A percentile compares a stretch with the other conserved stretches of the same genome.
These are phyloP conservation scores for Cladophialophora psammophila DNA, from an alignment of 2,329 filamentous ascomycete species.

Conservation along the genomic window DNA sequence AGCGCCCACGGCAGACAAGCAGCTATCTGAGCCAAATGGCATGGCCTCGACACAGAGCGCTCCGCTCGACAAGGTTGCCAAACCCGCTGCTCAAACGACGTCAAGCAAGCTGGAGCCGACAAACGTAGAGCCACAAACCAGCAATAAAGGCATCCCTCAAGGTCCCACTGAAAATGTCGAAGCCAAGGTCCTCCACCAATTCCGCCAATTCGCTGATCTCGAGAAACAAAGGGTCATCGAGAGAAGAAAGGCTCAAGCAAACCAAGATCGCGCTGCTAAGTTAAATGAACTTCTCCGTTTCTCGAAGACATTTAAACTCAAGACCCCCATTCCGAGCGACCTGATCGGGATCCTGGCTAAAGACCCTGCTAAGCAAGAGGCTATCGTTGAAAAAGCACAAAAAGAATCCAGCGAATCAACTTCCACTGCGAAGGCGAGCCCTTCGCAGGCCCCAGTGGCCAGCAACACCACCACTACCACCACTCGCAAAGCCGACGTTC, in stretches of 20 bases:
- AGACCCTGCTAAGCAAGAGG: slow-evolving; percentile 90
- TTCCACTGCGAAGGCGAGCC: slow-evolving; percentile 35
- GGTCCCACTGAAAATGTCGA: slow-evolving; percentile 68
- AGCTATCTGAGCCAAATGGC: slow-evolving; percentile 14
- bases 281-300: slow-evolving; percentile 96
- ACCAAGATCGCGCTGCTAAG: slow-evolving; percentile 86
- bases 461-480: slow-evolving; percentile 60
- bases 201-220: slow-evolving; percentile 68
- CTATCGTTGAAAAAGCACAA: slow-evolving; percentile 88
- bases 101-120: slow-evolving; percentile 56
- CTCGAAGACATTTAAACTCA: slow-evolving; percentile 89
- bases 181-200: slow-evolving; percentile 66
- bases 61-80: slow-evolving; percentile 8
- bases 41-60: slow-evolving; percentile 2
- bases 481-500: slow-evolving; percentile 59
- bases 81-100: slow-evolving; percentile 36
- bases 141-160: slow-evolving; percentile 52
- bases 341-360: slow-evolving; percentile 95
- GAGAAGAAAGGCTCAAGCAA: slow-evolving; percentile 61
- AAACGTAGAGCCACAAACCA: slow-evolving; percentile 36
- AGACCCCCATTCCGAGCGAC: slow-evolving; percentile 89
- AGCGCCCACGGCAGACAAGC: slow-evolving; percentile 18
- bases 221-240: slow-evolving; percentile 69
- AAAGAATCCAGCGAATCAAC: slow-evolving; percentile 71
- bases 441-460: slow-evolving; percentile 47